phyloP scores from a whole-genome alignment of 2,329 filamentous ascomycete genomes.

The Fusarium clavum region DNA sequence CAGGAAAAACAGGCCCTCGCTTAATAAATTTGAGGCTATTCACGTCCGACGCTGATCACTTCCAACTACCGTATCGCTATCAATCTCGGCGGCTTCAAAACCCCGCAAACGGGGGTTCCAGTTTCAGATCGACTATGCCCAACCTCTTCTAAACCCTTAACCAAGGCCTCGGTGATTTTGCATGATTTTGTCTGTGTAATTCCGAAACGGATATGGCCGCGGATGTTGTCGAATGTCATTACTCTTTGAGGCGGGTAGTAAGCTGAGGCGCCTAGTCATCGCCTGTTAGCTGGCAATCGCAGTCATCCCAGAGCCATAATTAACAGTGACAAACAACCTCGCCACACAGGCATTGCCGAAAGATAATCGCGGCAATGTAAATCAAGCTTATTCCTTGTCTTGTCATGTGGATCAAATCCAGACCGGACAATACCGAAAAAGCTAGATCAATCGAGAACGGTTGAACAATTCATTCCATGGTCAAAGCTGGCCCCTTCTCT shows the following conservation, averaged over 20 bases:
- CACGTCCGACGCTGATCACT: constrained; percentile 9
- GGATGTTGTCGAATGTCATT: not conserved
- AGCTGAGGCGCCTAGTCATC: not conserved
- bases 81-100: constrained; percentile 15
- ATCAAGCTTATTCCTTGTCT: constrained; percentile 6
- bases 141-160: constrained; percentile 18
- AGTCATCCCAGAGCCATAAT: not conserved
- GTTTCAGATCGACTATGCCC: constrained; percentile 30
- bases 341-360: not conserved
- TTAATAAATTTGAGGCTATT: constrained; percentile 27
- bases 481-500: not conserved
- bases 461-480: not conserved
- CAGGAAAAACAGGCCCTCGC: constrained; percentile 1
- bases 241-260: not conserved
- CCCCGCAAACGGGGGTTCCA: constrained; percentile 17
- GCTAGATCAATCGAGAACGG: not conserved
- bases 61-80: constrained; percentile 13
- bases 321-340: not conserved
- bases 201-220: not conserved
- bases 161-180: not conserved
- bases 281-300: not conserved
- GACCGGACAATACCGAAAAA: not conserved
- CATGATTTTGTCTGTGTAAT: not conserved
- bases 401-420: not conserved
- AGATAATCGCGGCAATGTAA: not conserved